These are phyloP conservation scores for Candida maris DNA, from an alignment of 805 yeast genomes.

Conservation along the genomic window DNA sequence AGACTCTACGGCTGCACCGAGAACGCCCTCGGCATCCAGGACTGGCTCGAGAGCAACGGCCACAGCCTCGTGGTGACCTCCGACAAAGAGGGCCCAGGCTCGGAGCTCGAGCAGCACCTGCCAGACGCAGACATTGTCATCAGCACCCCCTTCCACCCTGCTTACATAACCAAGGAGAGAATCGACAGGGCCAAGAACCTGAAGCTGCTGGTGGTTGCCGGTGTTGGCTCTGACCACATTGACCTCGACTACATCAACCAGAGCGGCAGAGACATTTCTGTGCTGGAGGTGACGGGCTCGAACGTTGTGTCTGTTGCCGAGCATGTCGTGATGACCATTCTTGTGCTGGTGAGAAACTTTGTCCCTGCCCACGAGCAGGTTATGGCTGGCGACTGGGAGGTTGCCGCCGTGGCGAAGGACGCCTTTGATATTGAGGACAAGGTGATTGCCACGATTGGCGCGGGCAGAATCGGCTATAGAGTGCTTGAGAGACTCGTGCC, in stretches of 20 bases:
- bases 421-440: slow-evolving; percentile 74
- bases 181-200: slow-evolving; percentile 66
- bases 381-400: slow-evolving; percentile 62
- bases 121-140: slow-evolving; percentile 73
- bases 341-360: slow-evolving; percentile 69
- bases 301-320: slow-evolving; percentile 80
- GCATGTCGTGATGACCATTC: slow-evolving; percentile 72
- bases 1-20: slow-evolving; percentile 67
- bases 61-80: slow-evolving; percentile 63
- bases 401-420: slow-evolving; percentile 71
- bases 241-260: slow-evolving; percentile 62
- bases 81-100: slow-evolving; percentile 61
- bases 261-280: slow-evolving; percentile 59
- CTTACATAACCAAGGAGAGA: slow-evolving; percentile 64
- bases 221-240: slow-evolving; percentile 81
- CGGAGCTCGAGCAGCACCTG: slow-evolving; percentile 60
- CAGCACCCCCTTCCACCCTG: slow-evolving; percentile 83
- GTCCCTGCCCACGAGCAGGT: slow-evolving; percentile 76
- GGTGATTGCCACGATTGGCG: slow-evolving; percentile 76
- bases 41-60: slow-evolving; percentile 62
- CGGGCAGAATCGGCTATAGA: slow-evolving; percentile 77
- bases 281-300: slow-evolving; percentile 78
- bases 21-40: slow-evolving; percentile 68
- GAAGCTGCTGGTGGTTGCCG: slow-evolving; percentile 72
- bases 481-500: slow-evolving; percentile 69